phyloP scores from a whole-genome alignment of 2,329 filamentous ascomycete genomes.

The Hortaea werneckii region DNA sequence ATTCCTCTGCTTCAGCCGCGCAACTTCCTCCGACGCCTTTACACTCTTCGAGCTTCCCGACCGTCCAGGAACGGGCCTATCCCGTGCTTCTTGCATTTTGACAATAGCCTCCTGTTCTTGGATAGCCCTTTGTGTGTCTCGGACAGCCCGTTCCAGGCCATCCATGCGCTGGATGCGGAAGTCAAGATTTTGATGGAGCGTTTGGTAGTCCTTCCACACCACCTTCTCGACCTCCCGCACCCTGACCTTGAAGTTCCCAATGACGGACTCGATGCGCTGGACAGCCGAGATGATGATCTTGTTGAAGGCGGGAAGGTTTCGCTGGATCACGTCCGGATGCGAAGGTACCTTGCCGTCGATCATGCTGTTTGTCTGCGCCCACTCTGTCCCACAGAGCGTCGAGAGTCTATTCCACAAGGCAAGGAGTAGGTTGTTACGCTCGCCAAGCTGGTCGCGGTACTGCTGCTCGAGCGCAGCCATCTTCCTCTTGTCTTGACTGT shows the following conservation, averaged over 20 bases:
- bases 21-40: slow-evolving; percentile 43
- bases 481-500: slow-evolving; percentile 66
- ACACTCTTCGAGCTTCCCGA: slow-evolving; percentile 28
- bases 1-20: slow-evolving; percentile 50
- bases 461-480: slow-evolving; percentile 66
- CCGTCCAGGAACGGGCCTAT: slow-evolving; percentile 20
- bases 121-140: slow-evolving; percentile 48
- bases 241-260: slow-evolving; percentile 66
- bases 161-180: slow-evolving; percentile 76
- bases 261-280: slow-evolving; percentile 73
- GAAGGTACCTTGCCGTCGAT: slow-evolving; percentile 81
- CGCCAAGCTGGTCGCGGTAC: slow-evolving; percentile 76
- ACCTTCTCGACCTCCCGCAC: slow-evolving; percentile 82
- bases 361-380: slow-evolving; percentile 79
- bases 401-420: slow-evolving; percentile 85
- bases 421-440: slow-evolving; percentile 80
- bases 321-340: slow-evolving; percentile 66
- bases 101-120: slow-evolving; percentile 43
- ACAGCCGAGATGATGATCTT: slow-evolving; percentile 81
- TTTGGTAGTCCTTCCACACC: slow-evolving; percentile 82
- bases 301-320: slow-evolving; percentile 77
- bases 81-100: slow-evolving; percentile 19
- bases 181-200: slow-evolving; percentile 71
- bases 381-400: slow-evolving; percentile 77
- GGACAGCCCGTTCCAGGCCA: slow-evolving; percentile 68